Evolutionary conservation across 345 rosid species (phyloP), one percentile per base, ranked within the genome.

Genomic region (Murraya paniculata): DNA sequence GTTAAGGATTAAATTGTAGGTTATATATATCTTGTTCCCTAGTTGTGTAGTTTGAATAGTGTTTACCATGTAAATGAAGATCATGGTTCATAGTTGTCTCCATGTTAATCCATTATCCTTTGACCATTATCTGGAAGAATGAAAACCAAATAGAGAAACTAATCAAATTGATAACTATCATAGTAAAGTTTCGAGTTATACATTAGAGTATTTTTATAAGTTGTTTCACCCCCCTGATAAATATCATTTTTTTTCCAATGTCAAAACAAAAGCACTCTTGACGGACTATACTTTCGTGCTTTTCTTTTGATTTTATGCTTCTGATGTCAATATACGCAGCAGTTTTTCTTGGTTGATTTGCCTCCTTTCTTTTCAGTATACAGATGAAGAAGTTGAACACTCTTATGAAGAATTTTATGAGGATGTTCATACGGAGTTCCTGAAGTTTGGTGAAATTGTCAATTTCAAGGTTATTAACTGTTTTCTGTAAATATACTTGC

Each of bases 371-470:
- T 86, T 85, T 84, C 93, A 95, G 99, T 82, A 87, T 82, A 89
- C 97, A 35, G 99, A 96, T 72, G 99, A 96, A 82, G 99, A 96
- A 88, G 88, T 91, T 83, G 98, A 92, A 77, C 81, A 48, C 22
- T 77, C 84, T 83, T 96, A 89, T 78, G 95, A 96, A 85, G 98
- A 96, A 82, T 94, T 96, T 87, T 96, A 96, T 61, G 98, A 94
- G 84, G 99, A 96, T 83, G 98, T 94, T 68, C 99, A 94, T 83
- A 92, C 99, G 31, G 99, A 96, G 87, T 94, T 96, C 82, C 85
- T 88, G 87, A 96, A 93, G 86, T 96, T 82, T 82, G 99, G 99
- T 69, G 98, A 94, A 84, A 89, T 94, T 82, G 87, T 96, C 53
- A 96, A 96, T 85, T 96, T 96, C 83, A 96, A 96, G 98, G 99